phyloP scores from a whole-genome alignment of 1,284 basidiomycete genomes.

The Boletus subluridellus region DNA sequence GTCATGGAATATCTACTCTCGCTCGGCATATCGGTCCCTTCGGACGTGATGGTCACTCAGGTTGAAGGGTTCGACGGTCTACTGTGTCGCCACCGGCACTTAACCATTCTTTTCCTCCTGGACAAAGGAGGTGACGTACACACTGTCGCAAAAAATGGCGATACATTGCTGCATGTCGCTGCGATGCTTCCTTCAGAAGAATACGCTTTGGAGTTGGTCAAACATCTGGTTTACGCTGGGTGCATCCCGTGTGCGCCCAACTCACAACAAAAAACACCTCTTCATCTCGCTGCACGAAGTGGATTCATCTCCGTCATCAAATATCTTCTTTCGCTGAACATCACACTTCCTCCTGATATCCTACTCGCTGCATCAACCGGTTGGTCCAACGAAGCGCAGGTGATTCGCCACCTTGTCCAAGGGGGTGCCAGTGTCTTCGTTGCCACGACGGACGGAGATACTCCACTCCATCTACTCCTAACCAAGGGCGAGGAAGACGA shows the following conservation, averaged over 20 bases:
- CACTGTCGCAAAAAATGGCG: neutral
- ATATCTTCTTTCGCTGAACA: too few relatives aligned
- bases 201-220: neutral
- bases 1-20: constrained; percentile 13
- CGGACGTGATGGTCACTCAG: neutral
- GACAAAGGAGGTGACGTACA: constrained; percentile 2
- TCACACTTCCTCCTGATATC: too few relatives aligned
- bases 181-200: neutral
- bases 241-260: neutral
- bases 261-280: too few relatives aligned
- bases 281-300: too few relatives aligned
- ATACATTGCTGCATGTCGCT: constrained; percentile 10
- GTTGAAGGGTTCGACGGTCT: neutral
- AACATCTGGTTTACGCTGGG: neutral
- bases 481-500: neutral
- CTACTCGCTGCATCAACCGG: neutral
- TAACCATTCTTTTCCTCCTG: neutral
- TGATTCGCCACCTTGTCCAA: neutral
- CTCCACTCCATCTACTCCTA: neutral
- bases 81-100: neutral
- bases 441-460: neutral
- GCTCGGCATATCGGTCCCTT: neutral
- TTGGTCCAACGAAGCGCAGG: neutral
- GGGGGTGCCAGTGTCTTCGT: neutral
- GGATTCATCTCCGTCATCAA: too few relatives aligned